Base-by-base conservation (phyloP, 257 asterid species). In the Nicotiana otophora region DNA sequence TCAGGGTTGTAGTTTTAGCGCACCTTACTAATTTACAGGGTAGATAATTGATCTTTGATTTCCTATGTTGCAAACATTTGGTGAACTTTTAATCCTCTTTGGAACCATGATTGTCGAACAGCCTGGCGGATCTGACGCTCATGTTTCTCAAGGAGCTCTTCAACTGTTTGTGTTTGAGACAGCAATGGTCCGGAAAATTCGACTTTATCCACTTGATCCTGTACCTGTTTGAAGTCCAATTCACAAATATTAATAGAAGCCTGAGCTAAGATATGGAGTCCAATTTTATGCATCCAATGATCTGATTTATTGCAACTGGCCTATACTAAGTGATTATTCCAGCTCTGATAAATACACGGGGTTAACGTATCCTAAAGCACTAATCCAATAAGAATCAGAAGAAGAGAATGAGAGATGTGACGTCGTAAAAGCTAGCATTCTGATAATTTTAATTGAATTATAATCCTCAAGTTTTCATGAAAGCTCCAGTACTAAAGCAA, bases 31-130 rank as follows among this genome's bases (percentile, higher is more conserved):
- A 42, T 42, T 42, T 42, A 42, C 51, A 42, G 51, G 51, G 51
- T 42, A 42, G 51, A 42, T 9, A 42, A 42, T 42, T 42, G 51
- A 42, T 42, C 51, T 42, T 76, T 26, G 55, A 69, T 36, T 36
- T 10, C 6, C 55, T 36, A 34, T 10, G 54, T 12, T 68, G 77
- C 54, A 68, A 36, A 68, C 11, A n/a, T 58, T 58, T 58, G 26
- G 66, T 61, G 66, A 61, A 61, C 15, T 3, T 61, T 10, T 69
- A 69, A 92, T 70, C 97, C 98, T 91, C 89, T 92, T 83, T 90
- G 99, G 86, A 94, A 91, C 99, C 97, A 96, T 65, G 99, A 91
- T 86, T 94, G 86, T 53, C 98, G 89, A 86, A 93, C 98, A 10
- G 92, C 97, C 83, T 92, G 98, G 78, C 97, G 97, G 78, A 91